Conservation (phyloP, 805 yeast species). For the Wickerhamia fluorescens region DNA sequence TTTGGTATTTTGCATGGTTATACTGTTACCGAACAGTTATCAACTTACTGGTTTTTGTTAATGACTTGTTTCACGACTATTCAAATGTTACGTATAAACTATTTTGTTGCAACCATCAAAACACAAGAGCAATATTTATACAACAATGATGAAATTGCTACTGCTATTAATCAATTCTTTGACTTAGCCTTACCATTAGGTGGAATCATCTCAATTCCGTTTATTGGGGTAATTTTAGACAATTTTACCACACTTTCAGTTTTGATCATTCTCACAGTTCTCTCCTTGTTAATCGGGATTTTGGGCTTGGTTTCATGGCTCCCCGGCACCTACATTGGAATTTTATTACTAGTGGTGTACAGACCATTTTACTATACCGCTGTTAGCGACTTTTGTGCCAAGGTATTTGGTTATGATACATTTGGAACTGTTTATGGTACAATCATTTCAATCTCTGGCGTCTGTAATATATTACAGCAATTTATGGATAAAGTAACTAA, state of each 20-base stretch:
- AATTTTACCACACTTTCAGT: slow-evolving; percentile 57
- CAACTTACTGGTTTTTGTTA: slow-evolving; percentile 67
- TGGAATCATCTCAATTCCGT: slow-evolving; percentile 79
- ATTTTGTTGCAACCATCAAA: slow-evolving; percentile 83
- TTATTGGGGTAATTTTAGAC: slow-evolving; percentile 76
- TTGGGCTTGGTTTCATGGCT: slow-evolving; percentile 56
- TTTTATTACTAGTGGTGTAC: slow-evolving; percentile 65
- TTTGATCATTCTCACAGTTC: slow-evolving; percentile 42
- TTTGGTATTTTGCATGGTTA: slow-evolving; percentile 61
- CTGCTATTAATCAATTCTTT: slow-evolving; percentile 54
- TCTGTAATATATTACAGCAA: slow-evolving; percentile 70
- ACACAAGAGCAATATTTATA: slow-evolving; percentile 75
- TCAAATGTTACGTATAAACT: slow-evolving; percentile 88
- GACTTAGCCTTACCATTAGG: slow-evolving; percentile 87
- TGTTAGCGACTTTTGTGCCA: slow-evolving; percentile 85
- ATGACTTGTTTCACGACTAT: slow-evolving; percentile 76
- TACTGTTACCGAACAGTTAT: slow-evolving; percentile 42
- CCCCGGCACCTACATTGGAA: slow-evolving; percentile 60
- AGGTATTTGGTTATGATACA: slow-evolving; percentile 86
- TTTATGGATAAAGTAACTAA: slow-evolving; percentile 67
- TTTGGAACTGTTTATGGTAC: slow-evolving; percentile 91
- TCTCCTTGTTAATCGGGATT: slow-evolving; percentile 61
- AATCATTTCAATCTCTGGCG: slow-evolving; percentile 73
- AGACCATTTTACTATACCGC: slow-evolving; percentile 93
- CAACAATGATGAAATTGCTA: slow-evolving; percentile 40